These are phyloP conservation scores for Geotrichum candidum DNA, from an alignment of 1,139 yeast species.

Conservation along the genomic window DNA sequence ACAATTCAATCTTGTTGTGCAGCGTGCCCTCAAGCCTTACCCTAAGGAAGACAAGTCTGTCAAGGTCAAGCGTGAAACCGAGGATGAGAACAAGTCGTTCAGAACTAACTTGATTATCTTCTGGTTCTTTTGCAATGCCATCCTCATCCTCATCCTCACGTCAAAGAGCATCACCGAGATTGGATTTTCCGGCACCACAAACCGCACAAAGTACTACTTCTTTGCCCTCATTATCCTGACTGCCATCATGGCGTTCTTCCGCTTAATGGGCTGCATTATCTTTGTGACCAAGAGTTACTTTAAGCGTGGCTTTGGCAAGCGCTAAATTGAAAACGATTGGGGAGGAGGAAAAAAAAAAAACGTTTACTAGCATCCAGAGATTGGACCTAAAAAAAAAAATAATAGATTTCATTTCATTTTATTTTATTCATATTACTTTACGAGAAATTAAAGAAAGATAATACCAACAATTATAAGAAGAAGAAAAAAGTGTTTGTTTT, in stretches of 20 bases:
- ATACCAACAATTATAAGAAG: no score
- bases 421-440: no score
- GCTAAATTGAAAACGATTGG: background rate
- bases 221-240: conserved; percentile 74
- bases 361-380: no score
- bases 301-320: conserved; percentile 19
- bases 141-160: conserved; percentile 60
- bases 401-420: no score
- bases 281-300: conserved; percentile 46
- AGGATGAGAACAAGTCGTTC: conserved; percentile 62
- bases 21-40: conserved; percentile 42
- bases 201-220: conserved; percentile 53
- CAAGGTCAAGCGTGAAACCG: conserved; percentile 33
- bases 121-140: conserved; percentile 74
- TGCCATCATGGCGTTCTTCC: conserved; percentile 68
- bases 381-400: background rate
- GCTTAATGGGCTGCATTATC: conserved; percentile 60
- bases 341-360: no score
- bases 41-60: conserved; percentile 31
- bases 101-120: conserved; percentile 73
- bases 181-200: conserved; percentile 35
- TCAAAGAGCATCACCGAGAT: conserved; percentile 30
- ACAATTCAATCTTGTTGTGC: conserved; percentile 40
- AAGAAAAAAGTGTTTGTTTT: background rate
- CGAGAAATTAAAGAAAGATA: no score